phyloP scores from a whole-genome alignment of 768 basidiomycete genomes.

The Amanita subjunquillea region DNA sequence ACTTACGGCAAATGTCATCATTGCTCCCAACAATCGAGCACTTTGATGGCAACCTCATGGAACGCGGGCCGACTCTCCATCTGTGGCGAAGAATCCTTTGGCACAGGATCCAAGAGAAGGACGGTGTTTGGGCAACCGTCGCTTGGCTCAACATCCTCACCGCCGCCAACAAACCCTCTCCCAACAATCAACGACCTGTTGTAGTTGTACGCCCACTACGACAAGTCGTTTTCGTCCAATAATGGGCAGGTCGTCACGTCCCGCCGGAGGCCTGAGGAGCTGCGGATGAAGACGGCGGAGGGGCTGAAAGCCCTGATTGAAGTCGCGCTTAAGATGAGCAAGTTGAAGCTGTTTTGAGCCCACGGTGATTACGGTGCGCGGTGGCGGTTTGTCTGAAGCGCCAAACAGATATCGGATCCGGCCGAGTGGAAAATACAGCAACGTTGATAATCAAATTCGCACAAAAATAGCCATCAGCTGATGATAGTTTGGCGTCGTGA shows the following conservation, averaged over 20 bases:
- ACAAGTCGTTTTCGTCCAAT: conserved; percentile 81
- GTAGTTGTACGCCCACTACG: conserved; percentile 69
- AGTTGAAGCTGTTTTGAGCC: conserved; percentile 84
- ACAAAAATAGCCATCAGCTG: too few species aligned
- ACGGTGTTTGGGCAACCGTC: conserved; percentile 94
- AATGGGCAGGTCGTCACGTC: conserved; percentile 91
- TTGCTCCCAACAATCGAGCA: conserved; percentile 40
- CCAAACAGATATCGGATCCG: too few species aligned
- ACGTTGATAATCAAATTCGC: too few species aligned
- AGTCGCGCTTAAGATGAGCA: conserved; percentile 79
- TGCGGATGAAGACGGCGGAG: conserved; percentile 70
- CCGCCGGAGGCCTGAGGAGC: conserved; percentile 57
- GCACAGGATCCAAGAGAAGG: conserved; percentile 99
- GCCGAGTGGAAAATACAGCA: too few species aligned
- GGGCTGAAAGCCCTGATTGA: conserved; percentile 94
- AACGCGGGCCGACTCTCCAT: conserved; percentile 93
- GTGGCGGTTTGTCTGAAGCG: too few species aligned
- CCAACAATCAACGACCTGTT: conserved; percentile 80
- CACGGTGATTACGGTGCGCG: conserved; percentile 86
- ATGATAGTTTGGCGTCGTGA: too few species aligned
- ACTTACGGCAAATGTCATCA: too few species aligned
- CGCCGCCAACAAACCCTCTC: conserved; percentile 71
- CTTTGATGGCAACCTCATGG: conserved; percentile 99
- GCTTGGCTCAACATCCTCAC: conserved; percentile 98
- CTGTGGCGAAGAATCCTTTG: conserved; percentile 98